phyloP scores from a whole-genome alignment of 805 yeast genomes.

The Candida ponderosae region DNA sequence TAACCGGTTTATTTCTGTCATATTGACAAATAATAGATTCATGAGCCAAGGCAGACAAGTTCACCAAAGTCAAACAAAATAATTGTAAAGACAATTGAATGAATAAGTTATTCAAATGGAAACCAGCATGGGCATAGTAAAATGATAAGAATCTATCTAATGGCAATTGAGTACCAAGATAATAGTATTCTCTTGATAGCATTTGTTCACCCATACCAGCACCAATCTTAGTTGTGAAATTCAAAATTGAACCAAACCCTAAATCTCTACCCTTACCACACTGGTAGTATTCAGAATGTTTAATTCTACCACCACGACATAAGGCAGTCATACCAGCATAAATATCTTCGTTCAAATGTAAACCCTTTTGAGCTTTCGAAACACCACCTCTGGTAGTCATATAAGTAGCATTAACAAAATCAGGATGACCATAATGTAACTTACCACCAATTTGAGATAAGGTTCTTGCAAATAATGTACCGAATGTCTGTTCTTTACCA shows the following conservation, averaged over 20 bases:
- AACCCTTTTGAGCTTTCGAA: conserved; percentile 80
- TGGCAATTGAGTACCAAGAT: conserved; percentile 74
- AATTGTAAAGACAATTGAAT: conserved; percentile 69
- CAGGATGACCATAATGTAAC: conserved; percentile 85
- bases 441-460: conserved; percentile 81
- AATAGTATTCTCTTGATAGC: conserved; percentile 77
- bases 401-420: conserved; percentile 64
- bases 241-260: conserved; percentile 80
- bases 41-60: conserved; percentile 65
- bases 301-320: conserved; percentile 80
- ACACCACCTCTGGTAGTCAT: conserved; percentile 88
- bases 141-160: conserved; percentile 75
- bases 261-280: conserved; percentile 90
- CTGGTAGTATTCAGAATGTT: conserved; percentile 82
- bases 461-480: conserved; percentile 78
- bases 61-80: conserved; percentile 62
- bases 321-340: conserved; percentile 84
- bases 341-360: conserved; percentile 81
- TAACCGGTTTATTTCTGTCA: conserved; percentile 55
- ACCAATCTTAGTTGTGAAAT: conserved; percentile 83
- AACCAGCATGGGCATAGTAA: conserved; percentile 83
- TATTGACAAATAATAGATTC: conserved; percentile 65
- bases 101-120: conserved; percentile 74
- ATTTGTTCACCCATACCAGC: conserved; percentile 93
- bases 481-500: conserved; percentile 85